Base-by-base conservation (phyloP, 495 filamentous ascomycete species). In the Talaromyces ruber region DNA sequence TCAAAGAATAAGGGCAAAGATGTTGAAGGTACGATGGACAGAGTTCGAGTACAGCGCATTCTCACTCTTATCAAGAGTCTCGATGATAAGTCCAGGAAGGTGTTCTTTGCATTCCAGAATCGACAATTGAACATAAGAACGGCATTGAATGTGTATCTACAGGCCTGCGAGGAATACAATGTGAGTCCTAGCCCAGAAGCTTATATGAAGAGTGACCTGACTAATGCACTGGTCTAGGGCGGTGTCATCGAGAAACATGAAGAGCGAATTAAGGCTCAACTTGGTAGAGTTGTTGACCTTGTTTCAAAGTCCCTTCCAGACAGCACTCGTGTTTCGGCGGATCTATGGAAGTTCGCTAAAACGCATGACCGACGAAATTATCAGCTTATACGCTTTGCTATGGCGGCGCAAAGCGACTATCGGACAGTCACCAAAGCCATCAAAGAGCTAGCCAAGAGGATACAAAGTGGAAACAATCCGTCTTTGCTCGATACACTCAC, bases 331-430 rank as follows among this genome's bases (percentile, higher is more conserved):
- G 84, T 84, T 18, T 81, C 79, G 14, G 81, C 83, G 3, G 90
- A 97, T 69, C 72, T 98, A 2, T 85, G 88, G 77, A 96, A 89
- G 65, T 98, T 97, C 66, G 94, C 91, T 55, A 96, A 95, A 71
- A 79, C 84, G 63, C 91, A 97, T 67, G 92, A 98, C 70, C 88
- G 94, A 45, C 87, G 95, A 57, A 90, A 83, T 67, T 98, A 96
- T 69, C 90, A 94, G 68, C 83, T 98, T 11, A 86, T 97, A 61
- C 84, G 85, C 29, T 97, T 90, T 71, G 86, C 90, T 52, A 90
- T 93, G 74, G 86, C 85, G 29, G 85, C 88, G n/a, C 88, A 91
- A 51, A 93, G 88, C 64, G 94, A 98, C 66, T 97, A 96, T 71
- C 87, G 91, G 62, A 97, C 89, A 14, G 88, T 96, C 45, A 83